Conservation (phyloP, 371 early-diverging fungal species). For the Phascolomyces articulosus region DNA sequence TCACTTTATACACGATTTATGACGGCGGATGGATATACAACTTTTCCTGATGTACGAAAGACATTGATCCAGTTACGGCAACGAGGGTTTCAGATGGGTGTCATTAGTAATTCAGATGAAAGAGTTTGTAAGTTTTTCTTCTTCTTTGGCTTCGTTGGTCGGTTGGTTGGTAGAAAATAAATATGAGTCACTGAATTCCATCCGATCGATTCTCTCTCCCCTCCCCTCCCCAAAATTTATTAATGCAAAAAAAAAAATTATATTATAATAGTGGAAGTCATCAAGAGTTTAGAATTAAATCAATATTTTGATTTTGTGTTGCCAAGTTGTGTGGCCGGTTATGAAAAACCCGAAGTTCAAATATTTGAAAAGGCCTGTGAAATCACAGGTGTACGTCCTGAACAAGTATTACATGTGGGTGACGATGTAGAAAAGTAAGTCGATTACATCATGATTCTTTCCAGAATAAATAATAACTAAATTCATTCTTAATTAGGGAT, state of each 20-base stretch:
- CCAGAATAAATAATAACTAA: too few relatives aligned
- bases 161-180: neutral
- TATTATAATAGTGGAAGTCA: slow-evolving; percentile 26
- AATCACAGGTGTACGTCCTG: slow-evolving; percentile 18
- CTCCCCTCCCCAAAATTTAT: too few relatives aligned
- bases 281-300: slow-evolving; percentile 39
- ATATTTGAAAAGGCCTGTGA: slow-evolving; percentile 45
- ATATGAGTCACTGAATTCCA: neutral
- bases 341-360: slow-evolving; percentile 38
- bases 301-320: slow-evolving; percentile 46
- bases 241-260: neutral
- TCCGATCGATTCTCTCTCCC: neutral
- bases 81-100: slow-evolving; percentile 44
- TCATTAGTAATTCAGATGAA: slow-evolving; percentile 54
- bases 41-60: slow-evolving; percentile 41
- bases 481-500: slow-evolving; percentile 12
- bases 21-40: slow-evolving; percentile 42
- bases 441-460: neutral
- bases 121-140: slow-evolving; percentile 34
- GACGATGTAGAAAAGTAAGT: slow-evolving; percentile 41
- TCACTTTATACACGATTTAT: slow-evolving; percentile 42
- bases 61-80: slow-evolving; percentile 32
- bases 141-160: neutral
- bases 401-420: slow-evolving; percentile 39
- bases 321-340: slow-evolving; percentile 33